Evolutionary conservation across 75 land plant genomes (phyloP), one percentile per base, ranked within the genome.

Genomic region (Picea sitchensis): DNA sequence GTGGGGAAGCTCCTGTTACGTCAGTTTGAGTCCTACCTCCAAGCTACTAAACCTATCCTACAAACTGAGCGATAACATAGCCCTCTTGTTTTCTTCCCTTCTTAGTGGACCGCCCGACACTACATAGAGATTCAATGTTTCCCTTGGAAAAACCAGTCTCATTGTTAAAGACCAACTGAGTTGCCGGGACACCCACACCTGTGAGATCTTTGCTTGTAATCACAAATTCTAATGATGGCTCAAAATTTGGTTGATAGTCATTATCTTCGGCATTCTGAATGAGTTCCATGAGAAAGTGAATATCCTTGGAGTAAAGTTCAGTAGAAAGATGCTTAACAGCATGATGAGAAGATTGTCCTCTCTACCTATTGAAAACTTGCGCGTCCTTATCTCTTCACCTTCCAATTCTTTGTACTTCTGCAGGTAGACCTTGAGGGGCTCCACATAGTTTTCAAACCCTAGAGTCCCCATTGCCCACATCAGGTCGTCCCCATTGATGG

Each of bases 381-480:
- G 26, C 26, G 26, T 26, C 26, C 26, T 26, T 41, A 58, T 74
- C 58, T 74, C 51, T 14, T 74, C 76, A 21, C 76, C 58, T 21
- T 54, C 76, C 36, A 74, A 41, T 21, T 89, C 91, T 68, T 89
- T 56, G 79, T 89, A 89, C 82, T 87, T 89, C 47, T 84, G 86
- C 4, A 89, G 87, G 81, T 89, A 89, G 3, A 82, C 62, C 78
- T 86, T 89, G 61, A 89, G 75, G 4, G 89, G 91, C 63, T 84
- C 87, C 8, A 89, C 89, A 74, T 89, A 89, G 68, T 89, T 82
- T 61, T 89, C 91, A 77, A 89, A 89, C 61, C 91, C 91, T 20
- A 89, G 83, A 17, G 89, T 89, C 76, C 86, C 79, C 91, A 89
- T 89, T 56, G 91, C 91, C 91, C 91, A 89, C 38, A 89, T 84